Evolutionary conservation across 2,329 filamentous ascomycete genomes (phyloP).

Genomic region (Alternaria panax): DNA sequence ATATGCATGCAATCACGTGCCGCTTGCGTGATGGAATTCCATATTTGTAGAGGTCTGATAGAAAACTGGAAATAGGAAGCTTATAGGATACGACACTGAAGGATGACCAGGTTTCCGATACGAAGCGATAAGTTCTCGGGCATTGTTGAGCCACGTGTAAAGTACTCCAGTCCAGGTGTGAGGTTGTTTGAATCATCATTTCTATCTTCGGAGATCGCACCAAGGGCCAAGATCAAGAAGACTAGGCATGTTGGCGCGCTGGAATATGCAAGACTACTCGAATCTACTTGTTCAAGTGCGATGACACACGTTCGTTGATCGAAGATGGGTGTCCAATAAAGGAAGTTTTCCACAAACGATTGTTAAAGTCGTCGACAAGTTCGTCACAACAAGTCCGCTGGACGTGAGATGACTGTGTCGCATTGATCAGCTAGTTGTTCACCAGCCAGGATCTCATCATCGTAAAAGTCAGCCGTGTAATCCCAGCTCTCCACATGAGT

Average conservation of each 20-base stretch:
- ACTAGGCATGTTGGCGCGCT: slow-evolving; percentile 30
- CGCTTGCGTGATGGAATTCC: slow-evolving; percentile 36
- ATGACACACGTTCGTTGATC: slow-evolving; percentile 29
- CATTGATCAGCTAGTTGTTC: slow-evolving; percentile 35
- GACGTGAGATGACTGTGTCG: slow-evolving; percentile 20
- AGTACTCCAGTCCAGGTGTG: slow-evolving; percentile 35
- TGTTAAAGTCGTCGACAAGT: slow-evolving; percentile 33
- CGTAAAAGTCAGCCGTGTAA: slow-evolving; percentile 38
- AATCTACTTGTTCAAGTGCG: slow-evolving; percentile 26
- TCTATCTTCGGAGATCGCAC: slow-evolving; percentile 32
- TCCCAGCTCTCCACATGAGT: slow-evolving; percentile 39
- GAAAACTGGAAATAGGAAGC: slow-evolving; percentile 39
- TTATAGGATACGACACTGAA: slow-evolving; percentile 38
- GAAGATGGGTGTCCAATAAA: slow-evolving; percentile 39
- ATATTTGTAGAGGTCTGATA: slow-evolving; percentile 33
- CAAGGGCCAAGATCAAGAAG: slow-evolving; percentile 33
- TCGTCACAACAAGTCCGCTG: slow-evolving; percentile 27
- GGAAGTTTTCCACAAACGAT: slow-evolving; percentile 38
- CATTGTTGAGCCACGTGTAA: slow-evolving; percentile 30
- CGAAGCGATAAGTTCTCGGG: slow-evolving; percentile 30
- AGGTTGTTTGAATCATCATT: slow-evolving; percentile 21
- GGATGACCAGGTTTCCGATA: slow-evolving; percentile 26
- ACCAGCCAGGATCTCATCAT: slow-evolving; percentile 35
- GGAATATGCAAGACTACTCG: slow-evolving; percentile 14
- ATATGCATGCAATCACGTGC: slow-evolving; percentile 30